Conservation (phyloP, 2,329 filamentous ascomycete genomes). For the Raffaelea ambrosiae region DNA sequence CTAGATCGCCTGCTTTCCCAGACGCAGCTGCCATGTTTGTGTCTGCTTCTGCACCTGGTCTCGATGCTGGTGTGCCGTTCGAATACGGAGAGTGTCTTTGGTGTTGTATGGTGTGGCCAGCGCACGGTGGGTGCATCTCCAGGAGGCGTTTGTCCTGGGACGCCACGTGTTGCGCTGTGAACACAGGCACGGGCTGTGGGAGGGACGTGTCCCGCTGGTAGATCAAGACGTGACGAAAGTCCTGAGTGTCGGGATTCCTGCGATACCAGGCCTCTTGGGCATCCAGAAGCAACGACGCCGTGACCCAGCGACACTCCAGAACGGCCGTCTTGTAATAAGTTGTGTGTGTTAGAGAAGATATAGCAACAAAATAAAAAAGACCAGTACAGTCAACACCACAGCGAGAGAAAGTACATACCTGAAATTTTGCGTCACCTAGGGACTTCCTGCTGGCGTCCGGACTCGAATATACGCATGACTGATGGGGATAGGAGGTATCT, state of each 20-base stretch:
- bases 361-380: not conserved
- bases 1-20: not conserved
- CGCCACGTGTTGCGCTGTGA: not conserved
- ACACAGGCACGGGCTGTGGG: no score
- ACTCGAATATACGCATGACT: constrained; percentile 28
- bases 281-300: constrained; percentile 9
- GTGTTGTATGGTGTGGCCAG: no score
- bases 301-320: constrained; percentile 10
- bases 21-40: no score
- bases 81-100: no score
- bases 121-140: no score
- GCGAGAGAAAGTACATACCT: not conserved
- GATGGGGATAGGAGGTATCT: no score
- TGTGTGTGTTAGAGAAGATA: not conserved
- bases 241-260: no score
- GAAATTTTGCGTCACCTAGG: not conserved
- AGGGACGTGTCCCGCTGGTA: no score
- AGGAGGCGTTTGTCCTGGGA: no score
- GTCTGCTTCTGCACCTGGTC: not conserved
- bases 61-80: no score
- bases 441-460: not conserved
- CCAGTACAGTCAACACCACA: no score
- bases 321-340: not conserved
- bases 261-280: constrained; percentile 8
- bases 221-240: no score